Conservation (phyloP, 306 rosid species). For the Cicer cuneatum region DNA sequence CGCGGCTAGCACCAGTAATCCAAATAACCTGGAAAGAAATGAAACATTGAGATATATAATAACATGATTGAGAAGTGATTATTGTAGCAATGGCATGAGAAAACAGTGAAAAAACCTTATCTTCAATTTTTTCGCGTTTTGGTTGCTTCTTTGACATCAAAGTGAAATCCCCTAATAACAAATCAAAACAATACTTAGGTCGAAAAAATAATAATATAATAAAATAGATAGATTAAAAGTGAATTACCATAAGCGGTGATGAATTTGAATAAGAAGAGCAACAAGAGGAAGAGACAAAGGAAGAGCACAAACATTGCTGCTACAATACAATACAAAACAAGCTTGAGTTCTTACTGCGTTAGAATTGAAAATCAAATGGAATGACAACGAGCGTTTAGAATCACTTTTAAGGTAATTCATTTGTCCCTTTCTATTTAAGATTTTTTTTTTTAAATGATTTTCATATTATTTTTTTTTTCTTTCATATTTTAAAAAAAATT, state of each 20-base stretch:
- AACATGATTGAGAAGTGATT: background rate
- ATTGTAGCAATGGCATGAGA: background rate
- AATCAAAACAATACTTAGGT: conserved; percentile 6
- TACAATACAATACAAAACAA: too few species aligned
- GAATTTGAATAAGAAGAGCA: conserved; percentile 57
- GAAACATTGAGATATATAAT: conserved; percentile 19
- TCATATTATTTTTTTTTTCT: too few species aligned
- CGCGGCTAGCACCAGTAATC: conserved; percentile 98
- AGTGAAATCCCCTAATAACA: conserved; percentile 73
- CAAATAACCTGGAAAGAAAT: conserved; percentile 72
- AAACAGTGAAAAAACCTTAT: conserved; percentile 51
- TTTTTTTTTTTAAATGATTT: too few species aligned
- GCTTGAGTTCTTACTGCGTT: too few species aligned
- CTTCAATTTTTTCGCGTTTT: conserved; percentile 75
- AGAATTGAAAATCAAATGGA: too few species aligned
- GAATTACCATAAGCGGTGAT: conserved; percentile 68
- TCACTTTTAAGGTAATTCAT: too few species aligned
- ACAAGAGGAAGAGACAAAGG: conserved; percentile 42
- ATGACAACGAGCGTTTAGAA: too few species aligned
- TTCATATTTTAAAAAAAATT: too few species aligned
- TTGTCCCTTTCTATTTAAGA: too few species aligned
- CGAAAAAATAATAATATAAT: background rate
- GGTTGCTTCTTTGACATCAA: conserved; percentile 71
- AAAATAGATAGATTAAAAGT: background rate
- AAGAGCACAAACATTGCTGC: conserved; percentile 37